Percentiles rank a stretch among this genome's conserved stretches.
Evolutionary conservation across 495 filamentous ascomycete genomes (phyloP).

Genomic region (Cetradonia linearis): DNA sequence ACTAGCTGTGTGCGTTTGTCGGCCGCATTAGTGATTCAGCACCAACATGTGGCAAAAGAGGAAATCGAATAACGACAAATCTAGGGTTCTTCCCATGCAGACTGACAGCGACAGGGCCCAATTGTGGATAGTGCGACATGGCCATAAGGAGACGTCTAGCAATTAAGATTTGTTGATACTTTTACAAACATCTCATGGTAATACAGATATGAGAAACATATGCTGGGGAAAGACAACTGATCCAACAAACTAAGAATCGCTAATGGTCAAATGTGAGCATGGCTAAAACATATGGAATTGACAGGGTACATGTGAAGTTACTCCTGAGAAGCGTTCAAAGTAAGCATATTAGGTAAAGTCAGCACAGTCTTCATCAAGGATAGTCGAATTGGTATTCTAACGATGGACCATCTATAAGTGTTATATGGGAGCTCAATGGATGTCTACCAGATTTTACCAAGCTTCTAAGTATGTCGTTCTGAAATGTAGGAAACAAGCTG

Average conservation of each 20-base stretch:
- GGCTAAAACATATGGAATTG: not conserved
- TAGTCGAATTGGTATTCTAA: not conserved
- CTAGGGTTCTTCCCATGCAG: not conserved
- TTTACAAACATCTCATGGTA: not conserved
- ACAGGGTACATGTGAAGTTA: not conserved
- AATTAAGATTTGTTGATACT: not conserved
- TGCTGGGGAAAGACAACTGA: not conserved
- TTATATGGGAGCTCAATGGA: not conserved
- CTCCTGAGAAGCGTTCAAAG: not conserved
- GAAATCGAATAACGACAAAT: not conserved
- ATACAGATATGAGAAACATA: not conserved
- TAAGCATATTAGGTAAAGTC: not conserved
- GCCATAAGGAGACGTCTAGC: not conserved
- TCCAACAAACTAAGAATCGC: too few species aligned
- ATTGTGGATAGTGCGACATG: not conserved
- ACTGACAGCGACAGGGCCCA: not conserved
- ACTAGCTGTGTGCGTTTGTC: not conserved
- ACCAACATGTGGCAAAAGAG: not conserved
- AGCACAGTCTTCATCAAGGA: fast-evolving
- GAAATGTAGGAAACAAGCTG: too few species aligned
- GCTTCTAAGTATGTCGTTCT: not conserved
- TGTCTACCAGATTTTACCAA: not conserved
- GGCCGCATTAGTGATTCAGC: not conserved
- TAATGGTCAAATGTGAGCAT: not conserved
- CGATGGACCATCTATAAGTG: not conserved